Evolutionary conservation across 257 asterid genomes (phyloP).

Genomic region (Lycium ferocissimum): DNA sequence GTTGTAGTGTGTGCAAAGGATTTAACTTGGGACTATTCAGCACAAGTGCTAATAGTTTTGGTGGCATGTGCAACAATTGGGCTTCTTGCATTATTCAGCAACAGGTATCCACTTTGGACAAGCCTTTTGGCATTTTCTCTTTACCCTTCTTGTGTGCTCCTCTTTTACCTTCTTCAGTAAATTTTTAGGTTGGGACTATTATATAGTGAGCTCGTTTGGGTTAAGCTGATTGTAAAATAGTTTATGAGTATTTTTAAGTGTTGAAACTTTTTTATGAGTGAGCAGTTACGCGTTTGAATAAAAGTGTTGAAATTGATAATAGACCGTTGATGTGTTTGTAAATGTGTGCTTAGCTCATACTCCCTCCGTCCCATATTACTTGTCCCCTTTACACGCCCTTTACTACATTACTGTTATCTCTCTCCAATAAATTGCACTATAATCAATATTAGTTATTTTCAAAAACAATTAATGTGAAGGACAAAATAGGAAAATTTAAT

Average conservation of each 20-base stretch:
- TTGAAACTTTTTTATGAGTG: not conserved
- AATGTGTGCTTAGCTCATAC: not conserved
- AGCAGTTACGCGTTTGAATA: not conserved
- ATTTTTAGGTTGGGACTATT: constrained; percentile 42
- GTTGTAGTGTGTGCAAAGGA: constrained; percentile 63
- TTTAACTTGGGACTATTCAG: constrained; percentile 66
- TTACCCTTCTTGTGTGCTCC: constrained; percentile 54
- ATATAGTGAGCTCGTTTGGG: not conserved
- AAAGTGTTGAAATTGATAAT: not conserved
- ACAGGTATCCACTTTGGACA: constrained; percentile 62
- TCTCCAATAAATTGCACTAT: no score
- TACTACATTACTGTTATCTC: no score
- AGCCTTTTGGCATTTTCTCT: constrained; percentile 56
- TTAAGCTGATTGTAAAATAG: not conserved
- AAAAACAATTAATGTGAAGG: no score
- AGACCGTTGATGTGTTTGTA: not conserved
- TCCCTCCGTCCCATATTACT: no score
- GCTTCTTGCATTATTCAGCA: constrained; percentile 45
- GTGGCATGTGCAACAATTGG: constrained; percentile 54
- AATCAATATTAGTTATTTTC: no score
- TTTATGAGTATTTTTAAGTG: not conserved
- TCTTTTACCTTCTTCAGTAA: constrained; percentile 52
- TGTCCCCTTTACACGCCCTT: no score
- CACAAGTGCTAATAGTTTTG: constrained; percentile 61
- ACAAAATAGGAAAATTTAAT: no score